Percentiles rank a stretch among this genome's conserved stretches.
These are phyloP conservation scores for Talaromyces atroroseus DNA, from an alignment of 2,329 filamentous ascomycete genomes.

Conservation along the genomic window DNA sequence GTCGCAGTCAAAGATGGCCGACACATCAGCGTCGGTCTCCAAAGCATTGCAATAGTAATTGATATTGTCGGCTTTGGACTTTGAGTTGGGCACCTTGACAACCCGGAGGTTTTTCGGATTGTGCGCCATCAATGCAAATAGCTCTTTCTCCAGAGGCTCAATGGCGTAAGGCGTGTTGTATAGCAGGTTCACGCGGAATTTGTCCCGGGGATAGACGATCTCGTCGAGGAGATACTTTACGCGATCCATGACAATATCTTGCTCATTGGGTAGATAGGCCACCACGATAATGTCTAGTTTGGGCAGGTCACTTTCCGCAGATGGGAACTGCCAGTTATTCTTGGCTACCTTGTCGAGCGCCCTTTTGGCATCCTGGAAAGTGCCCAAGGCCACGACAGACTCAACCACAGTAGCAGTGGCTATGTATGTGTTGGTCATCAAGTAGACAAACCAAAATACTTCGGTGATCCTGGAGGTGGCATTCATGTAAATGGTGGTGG, in stretches of 20 bases:
- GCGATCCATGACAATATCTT: slow-evolving; percentile 47
- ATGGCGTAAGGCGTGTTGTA: slow-evolving; percentile 47
- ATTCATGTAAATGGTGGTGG: slow-evolving; percentile 39
- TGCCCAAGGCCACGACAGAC: slow-evolving; percentile 35
- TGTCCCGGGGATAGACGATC: slow-evolving; percentile 42
- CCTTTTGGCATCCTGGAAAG: slow-evolving; percentile 32
- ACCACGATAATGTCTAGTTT: slow-evolving; percentile 46
- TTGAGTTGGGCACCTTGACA: slow-evolving; percentile 46
- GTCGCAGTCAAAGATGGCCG: slow-evolving; percentile 47
- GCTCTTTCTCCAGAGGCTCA: slow-evolving; percentile 41
- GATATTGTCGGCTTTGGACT: slow-evolving; percentile 47
- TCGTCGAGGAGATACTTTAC: slow-evolving; percentile 44
- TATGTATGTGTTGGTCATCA: slow-evolving; percentile 42
- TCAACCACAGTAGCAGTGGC: slow-evolving; percentile 40
- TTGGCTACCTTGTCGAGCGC: slow-evolving; percentile 33
- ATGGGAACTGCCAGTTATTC: slow-evolving; percentile 39
- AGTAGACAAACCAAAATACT: slow-evolving; percentile 43
- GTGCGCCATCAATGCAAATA: slow-evolving; percentile 32
- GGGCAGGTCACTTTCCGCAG: slow-evolving; percentile 35
- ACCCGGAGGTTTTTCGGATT: slow-evolving; percentile 38
- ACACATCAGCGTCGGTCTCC: slow-evolving; percentile 41
- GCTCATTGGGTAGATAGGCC: slow-evolving; percentile 48
- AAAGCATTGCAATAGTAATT: slow-evolving; percentile 44
- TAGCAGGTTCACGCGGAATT: slow-evolving; percentile 44
- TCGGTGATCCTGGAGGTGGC: slow-evolving; percentile 31